Evolutionary conservation across 192 early-diverging fungal genomes (phyloP), one percentile per base, ranked within the genome.

Genomic region (Dissophora globulifera): DNA sequence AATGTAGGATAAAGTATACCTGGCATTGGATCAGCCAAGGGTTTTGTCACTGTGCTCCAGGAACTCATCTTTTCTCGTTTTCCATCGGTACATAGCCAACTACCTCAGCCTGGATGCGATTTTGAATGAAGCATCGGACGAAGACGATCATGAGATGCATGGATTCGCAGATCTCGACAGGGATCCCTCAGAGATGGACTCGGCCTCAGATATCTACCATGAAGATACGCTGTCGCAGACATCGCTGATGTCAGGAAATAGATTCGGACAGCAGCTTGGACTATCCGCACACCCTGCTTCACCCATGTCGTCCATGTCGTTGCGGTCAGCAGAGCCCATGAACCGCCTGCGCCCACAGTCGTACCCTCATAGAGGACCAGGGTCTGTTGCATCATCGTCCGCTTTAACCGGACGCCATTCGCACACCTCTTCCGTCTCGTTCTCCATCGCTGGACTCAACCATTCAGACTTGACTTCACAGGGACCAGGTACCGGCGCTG

Each of bases 71-170:
- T 40, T 40, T 40, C 13, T 40, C 38, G 27, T 33, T 7, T 12
- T 42, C 32, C 5, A 17, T 10, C n/a, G n/a, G n/a, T n/a, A n/a
- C 16, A 48, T 62, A 88, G 86, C 79, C 7, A 80, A 82, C 53
- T 82, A 86, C n/a, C 68, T 88, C 12, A 83, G 58, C 42, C 54
- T 88, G 35, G 87, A 88, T 26, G 79, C 69, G n/a, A 88, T 88
- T 67, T 63, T 88, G 51, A 88, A 88, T 54, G 87, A 86, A 58
- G 79, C 78, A 19, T 72, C 78, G 15, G 82, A 82, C 41, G 78
- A 80, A 11, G 79, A 78, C 46, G 80, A 71, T 15, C 79, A 85
- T 25, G 83, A 82, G 29, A 63, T 82, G 17, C 61, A 78, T 38
- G 82, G 74, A 63, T 80, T 76, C 22, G 64, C 56, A 0, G 35